Base-by-base conservation (phyloP, 2,329 filamentous ascomycete species). In the Akanthomyces uredinophilus region DNA sequence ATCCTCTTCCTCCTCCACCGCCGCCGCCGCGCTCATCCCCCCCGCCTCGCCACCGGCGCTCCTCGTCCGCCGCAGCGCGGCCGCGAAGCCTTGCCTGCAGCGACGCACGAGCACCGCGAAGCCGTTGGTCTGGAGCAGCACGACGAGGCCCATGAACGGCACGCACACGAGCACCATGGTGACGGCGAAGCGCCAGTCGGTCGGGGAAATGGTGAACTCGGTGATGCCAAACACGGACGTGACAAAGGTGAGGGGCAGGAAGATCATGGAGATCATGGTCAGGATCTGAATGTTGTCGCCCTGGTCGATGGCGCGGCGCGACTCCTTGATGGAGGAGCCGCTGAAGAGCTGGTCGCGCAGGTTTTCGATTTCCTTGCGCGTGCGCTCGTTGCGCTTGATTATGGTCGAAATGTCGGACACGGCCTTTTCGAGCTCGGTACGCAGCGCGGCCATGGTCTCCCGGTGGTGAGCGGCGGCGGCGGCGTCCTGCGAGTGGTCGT, bases 151-250 rank as follows among this genome's bases (percentile, higher is more conserved):
- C 68, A 81, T 78, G 66, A 82, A 82, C 24, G 79, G 80, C 2
- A 82, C 74, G 69, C 79, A 82, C 49, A 82, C 87, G 72, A 84
- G 86, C 7, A 87, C 88, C 67, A 92, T 93, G 70, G 83, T 88
- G 16, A 79, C 69, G 20, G 75, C 70, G 64, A 82, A 82, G 13
- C 73, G 71, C 74, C 77, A 80, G 69, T 82, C 78, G 1, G 72
- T 66, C 8, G 75, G 71, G 1, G 75, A 67, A 47, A 78, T 75
- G 13, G 70, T 70, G 65, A 82, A 78, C 29, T 78, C 73, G 2
- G 79, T 81, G 67, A 82, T 82, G 32, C 83, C 83, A 64, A 83
- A 85, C 57, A 87, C 80, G 39, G 79, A 82, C 66, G 84, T 86
- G 7, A 86, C 83, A 68, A 87, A 87, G 0, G 83, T 86, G 24